A percentile compares a stretch with the other conserved stretches of the same genome.
Evolutionary conservation across 2,329 filamentous ascomycete species (phyloP).

Genomic region (Chaetomiaceae sp.): DNA sequence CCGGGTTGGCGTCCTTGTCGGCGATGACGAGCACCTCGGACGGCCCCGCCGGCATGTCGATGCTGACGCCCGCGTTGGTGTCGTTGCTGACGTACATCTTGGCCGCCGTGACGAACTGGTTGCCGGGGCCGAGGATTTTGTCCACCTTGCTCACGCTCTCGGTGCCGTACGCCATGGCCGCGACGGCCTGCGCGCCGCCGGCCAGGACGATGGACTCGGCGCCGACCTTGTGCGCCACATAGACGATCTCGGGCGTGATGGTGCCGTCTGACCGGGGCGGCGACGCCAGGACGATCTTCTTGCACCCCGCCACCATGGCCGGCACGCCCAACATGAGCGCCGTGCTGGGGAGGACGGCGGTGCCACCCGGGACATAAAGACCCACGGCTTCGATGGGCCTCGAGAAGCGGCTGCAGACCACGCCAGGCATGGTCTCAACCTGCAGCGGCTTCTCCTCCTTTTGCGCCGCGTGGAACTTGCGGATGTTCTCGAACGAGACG

Average conservation of each 20-base stretch:
- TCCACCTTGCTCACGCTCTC: conserved; percentile 94
- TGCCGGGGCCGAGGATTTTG: conserved; percentile 96
- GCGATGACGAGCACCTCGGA: conserved; percentile 96
- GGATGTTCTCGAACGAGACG: conserved; percentile 88
- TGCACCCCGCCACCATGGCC: conserved; percentile 94
- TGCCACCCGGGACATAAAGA: conserved; percentile 91
- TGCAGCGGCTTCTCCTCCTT: conserved; percentile 74
- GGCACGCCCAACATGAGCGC: conserved; percentile 97
- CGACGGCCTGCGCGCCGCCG: conserved; percentile 91
- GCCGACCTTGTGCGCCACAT: conserved; percentile 93
- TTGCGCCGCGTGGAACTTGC: conserved; percentile 89
- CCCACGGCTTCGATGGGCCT: conserved; percentile 94
- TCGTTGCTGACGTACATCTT: conserved; percentile 99
- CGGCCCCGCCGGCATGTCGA: conserved; percentile 97
- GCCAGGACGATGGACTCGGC: conserved; percentile 94
- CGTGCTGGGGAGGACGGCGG: conserved; percentile 92
- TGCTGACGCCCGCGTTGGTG: conserved; percentile 88
- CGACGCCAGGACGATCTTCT: conserved; percentile 89
- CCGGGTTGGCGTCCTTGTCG: conserved; percentile 81
- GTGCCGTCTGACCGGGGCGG: conserved; percentile 85
- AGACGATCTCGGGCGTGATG: conserved; percentile 94
- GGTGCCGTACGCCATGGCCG: conserved; percentile 95
- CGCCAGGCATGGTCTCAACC: conserved; percentile 97
- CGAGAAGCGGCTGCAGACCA: conserved; percentile 88
- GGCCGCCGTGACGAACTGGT: conserved; percentile 96